These are phyloP conservation scores for Mycothermus thermophilus DNA, from an alignment of 495 filamentous ascomycete species.

Conservation along the genomic window DNA sequence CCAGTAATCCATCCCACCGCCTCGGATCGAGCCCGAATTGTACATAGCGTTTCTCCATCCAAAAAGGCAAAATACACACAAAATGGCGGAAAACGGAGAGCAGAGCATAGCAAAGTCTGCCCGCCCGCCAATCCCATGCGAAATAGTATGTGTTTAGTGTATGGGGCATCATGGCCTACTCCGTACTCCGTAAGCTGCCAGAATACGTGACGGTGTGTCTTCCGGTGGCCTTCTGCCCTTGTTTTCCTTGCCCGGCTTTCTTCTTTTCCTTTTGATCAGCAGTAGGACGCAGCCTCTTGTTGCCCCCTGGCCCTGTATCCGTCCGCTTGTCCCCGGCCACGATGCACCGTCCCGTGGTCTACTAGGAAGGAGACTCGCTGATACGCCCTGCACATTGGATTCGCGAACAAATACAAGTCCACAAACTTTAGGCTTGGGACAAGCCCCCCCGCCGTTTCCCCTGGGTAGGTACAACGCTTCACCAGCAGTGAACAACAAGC, in stretches of 20 bases:
- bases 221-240: background rate
- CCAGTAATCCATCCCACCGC: constrained; percentile 8
- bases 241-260: background rate
- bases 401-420: constrained; percentile 31
- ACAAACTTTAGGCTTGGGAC: too few relatives aligned
- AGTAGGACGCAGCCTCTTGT: background rate
- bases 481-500: too few relatives aligned
- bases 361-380: constrained; percentile 26
- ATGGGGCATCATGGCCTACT: too few relatives aligned
- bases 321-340: constrained; percentile 13
- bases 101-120: too few relatives aligned
- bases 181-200: too few relatives aligned
- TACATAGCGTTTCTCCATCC: background rate
- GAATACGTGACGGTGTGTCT: constrained; percentile 1
- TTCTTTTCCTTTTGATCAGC: background rate
- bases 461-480: too few relatives aligned
- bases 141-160: too few relatives aligned
- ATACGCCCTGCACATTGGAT: constrained; percentile 29
- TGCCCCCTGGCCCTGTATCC: constrained; percentile 1
- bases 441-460: too few relatives aligned
- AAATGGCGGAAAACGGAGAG: too few relatives aligned
- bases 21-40: background rate
- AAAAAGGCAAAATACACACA: too few relatives aligned
- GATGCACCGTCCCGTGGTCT: constrained; percentile 31
- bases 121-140: constrained; percentile 2